Evolutionary conservation across 495 filamentous ascomycete species (phyloP).

Genomic region (Hypoxylon fuscum): DNA sequence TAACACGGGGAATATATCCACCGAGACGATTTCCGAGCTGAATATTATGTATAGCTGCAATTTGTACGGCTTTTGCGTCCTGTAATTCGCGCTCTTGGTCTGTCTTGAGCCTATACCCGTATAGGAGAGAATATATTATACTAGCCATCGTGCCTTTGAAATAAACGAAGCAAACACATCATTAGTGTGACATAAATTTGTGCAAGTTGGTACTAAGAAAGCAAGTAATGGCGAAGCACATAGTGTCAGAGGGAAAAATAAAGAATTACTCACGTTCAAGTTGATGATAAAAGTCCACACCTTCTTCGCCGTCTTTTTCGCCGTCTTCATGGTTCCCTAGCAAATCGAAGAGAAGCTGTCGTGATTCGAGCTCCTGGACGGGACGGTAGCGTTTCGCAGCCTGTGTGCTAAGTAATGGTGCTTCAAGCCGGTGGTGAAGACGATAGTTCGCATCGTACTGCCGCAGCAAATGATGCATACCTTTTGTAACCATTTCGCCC

Average conservation of each 20-base stretch:
- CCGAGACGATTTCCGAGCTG: constrained; percentile 36
- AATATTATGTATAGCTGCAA: constrained; percentile 16
- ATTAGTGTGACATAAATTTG: background rate
- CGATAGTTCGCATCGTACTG: constrained; percentile 34
- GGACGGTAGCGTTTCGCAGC: constrained; percentile 53
- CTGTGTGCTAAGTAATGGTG: constrained; percentile 35
- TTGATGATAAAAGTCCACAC: background rate
- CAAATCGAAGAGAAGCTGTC: constrained; percentile 25
- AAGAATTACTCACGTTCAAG: background rate
- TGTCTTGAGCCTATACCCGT: constrained; percentile 49
- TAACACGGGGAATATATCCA: constrained; percentile 16
- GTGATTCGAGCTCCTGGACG: constrained; percentile 29
- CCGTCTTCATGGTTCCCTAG: constrained; percentile 5
- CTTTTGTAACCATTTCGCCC: constrained; percentile 51
- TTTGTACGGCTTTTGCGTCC: background rate
- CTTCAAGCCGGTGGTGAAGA: constrained; percentile 29
- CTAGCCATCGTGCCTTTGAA: constrained; percentile 42
- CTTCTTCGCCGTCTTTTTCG: background rate
- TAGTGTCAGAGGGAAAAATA: too few relatives aligned
- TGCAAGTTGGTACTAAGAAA: too few relatives aligned
- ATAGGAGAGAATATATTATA: constrained; percentile 49
- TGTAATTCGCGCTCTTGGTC: constrained; percentile 41
- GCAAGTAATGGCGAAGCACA: too few relatives aligned
- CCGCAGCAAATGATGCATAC: constrained; percentile 39
- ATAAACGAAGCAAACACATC: constrained; percentile 27